Evolutionary conservation across 208 protist genomes (phyloP).

Genomic region (Trichomonas tenax): DNA sequence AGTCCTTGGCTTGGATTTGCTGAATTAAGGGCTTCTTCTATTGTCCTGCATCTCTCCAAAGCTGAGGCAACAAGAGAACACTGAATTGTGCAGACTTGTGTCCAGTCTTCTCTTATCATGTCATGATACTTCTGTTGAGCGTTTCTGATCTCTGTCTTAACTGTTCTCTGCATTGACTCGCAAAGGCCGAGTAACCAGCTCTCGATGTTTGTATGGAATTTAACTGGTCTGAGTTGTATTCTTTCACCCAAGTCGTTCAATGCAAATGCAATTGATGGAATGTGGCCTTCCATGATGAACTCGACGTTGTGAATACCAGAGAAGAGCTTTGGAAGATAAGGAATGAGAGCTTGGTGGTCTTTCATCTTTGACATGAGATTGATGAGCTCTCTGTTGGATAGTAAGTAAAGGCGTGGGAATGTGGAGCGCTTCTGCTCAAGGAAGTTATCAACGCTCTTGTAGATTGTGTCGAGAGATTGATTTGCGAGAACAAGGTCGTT

Average conservation of each 20-base stretch:
- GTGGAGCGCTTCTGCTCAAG: constrained; percentile 49
- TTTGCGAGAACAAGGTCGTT: constrained; percentile 31
- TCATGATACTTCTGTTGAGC: constrained; percentile 29
- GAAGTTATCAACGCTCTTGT: constrained; percentile 81
- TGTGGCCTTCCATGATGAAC: constrained; percentile 24
- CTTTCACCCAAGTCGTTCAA: constrained; percentile 76
- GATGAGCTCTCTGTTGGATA: constrained; percentile 69
- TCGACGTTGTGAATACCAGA: constrained; percentile 27
- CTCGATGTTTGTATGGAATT: constrained; percentile 69
- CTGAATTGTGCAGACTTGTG: constrained; percentile 67
- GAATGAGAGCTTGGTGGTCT: constrained; percentile 42
- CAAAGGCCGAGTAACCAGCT: constrained; percentile 87
- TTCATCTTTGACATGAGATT: constrained; percentile 71
- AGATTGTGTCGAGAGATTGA: constrained; percentile 72
- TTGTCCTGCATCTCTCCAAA: constrained; percentile 67
- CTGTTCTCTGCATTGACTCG: constrained; percentile 14
- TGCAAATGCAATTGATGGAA: constrained; percentile 43
- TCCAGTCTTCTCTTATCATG: constrained; percentile 59
- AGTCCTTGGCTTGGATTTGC: constrained; percentile 83
- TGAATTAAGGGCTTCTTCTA: constrained; percentile 59
- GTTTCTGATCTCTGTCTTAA: constrained; percentile 7
- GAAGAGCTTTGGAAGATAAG: constrained; percentile 48
- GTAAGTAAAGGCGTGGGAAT: constrained; percentile 56
- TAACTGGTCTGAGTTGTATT: constrained; percentile 72
- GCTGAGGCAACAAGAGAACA: constrained; percentile 69